Percentiles rank a stretch among this genome's conserved stretches.
Conservation (phyloP, 495 filamentous ascomycete genomes). For the Mytilinidion resinicola region DNA sequence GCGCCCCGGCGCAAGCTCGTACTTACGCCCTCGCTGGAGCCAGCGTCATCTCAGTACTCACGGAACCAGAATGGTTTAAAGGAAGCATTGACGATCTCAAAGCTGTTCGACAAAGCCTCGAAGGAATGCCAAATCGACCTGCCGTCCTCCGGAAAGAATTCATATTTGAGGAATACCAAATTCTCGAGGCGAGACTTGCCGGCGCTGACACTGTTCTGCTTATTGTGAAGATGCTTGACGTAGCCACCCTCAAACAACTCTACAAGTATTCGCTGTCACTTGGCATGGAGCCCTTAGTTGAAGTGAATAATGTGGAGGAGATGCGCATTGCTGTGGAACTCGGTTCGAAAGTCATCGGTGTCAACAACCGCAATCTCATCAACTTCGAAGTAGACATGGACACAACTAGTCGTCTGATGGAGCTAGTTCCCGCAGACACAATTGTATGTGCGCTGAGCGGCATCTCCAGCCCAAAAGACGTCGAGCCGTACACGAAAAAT, state of each 20-base stretch:
- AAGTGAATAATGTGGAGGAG: constrained; percentile 90
- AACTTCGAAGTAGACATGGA: constrained; percentile 95
- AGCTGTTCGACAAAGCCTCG: constrained; percentile 76
- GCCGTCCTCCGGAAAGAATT: constrained; percentile 95
- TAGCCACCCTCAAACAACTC: constrained; percentile 64
- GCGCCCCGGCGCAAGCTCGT: constrained; percentile 82
- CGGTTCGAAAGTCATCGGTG: constrained; percentile 90
- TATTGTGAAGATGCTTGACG: constrained; percentile 96
- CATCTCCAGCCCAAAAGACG: constrained; percentile 85
- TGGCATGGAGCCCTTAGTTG: constrained; percentile 96
- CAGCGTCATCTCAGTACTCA: constrained; percentile 94
- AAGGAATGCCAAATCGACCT: constrained; percentile 84
- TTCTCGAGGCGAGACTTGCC: constrained; percentile 86
- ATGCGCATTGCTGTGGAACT: constrained; percentile 82
- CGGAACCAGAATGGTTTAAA: constrained; percentile 98
- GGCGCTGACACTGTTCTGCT: constrained; percentile 93
- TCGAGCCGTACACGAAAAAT: constrained; percentile 77
- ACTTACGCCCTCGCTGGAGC: constrained; percentile 91
- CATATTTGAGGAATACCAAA: constrained; percentile 97
- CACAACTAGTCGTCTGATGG: constrained; percentile 85
- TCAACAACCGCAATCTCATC: constrained; percentile 94
- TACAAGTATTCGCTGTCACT: constrained; percentile 84
- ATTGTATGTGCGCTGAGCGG: constrained; percentile 92
- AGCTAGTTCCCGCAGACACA: constrained; percentile 75
- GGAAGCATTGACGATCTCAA: constrained; percentile 91